phyloP scores from a whole-genome alignment of 768 basidiomycete genomes.

The Suillus bovinus region DNA sequence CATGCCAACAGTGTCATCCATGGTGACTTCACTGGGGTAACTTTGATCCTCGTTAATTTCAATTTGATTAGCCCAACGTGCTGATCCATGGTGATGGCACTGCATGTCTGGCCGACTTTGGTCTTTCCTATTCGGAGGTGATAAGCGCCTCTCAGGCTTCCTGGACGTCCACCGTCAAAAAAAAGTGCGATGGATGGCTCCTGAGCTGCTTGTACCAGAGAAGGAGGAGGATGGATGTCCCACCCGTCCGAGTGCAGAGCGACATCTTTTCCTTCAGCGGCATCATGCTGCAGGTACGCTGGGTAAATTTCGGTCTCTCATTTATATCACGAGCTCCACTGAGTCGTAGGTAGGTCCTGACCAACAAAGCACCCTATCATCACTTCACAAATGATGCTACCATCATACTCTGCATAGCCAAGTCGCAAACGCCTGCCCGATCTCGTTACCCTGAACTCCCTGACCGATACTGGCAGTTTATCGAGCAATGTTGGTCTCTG shows the following conservation, averaged over 20 bases:
- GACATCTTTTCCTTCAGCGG: constrained; percentile 47
- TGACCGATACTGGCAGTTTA: neutral
- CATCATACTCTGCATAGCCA: neutral
- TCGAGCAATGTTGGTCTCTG: neutral
- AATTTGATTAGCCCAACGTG: constrained; percentile 31
- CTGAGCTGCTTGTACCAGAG: constrained; percentile 30
- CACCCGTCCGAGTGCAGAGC: constrained; percentile 22
- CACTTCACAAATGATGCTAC: neutral
- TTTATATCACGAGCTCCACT: neutral
- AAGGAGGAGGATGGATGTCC: neutral
- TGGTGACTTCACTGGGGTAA: constrained; percentile 15
- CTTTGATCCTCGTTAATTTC: neutral
- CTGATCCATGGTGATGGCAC: constrained; percentile 33
- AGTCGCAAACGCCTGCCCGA: neutral
- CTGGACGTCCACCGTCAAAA: constrained; percentile 12
- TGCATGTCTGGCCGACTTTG: constrained; percentile 39
- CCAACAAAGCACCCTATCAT: neutral
- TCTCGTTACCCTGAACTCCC: neutral
- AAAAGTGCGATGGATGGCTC: constrained; percentile 47
- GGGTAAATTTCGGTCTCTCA: constrained; percentile 21
- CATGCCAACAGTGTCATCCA: constrained; percentile 3
- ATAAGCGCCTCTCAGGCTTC: constrained; percentile 14
- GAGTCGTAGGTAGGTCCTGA: neutral
- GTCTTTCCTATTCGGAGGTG: constrained; percentile 37
- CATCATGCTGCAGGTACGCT: constrained; percentile 28